Conservation (phyloP, 805 yeast species). For the Candida berthetii region DNA sequence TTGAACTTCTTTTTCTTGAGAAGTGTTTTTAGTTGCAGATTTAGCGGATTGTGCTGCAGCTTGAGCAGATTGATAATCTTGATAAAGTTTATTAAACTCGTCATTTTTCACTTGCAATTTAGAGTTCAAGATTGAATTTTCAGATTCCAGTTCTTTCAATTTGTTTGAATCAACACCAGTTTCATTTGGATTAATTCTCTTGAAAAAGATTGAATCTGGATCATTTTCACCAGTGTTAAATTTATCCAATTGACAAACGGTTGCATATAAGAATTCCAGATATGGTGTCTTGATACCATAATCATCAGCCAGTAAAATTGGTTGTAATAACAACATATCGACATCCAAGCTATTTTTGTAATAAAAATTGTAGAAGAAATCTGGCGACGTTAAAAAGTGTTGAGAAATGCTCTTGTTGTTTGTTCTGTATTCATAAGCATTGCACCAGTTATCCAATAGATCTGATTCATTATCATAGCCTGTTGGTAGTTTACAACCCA, state of each 20-base stretch:
- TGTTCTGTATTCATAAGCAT: conserved; percentile 28
- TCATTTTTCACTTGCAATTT: conserved; percentile 3
- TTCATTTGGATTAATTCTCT: conserved; percentile 11
- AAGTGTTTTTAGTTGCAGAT: background rate
- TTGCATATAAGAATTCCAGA: conserved; percentile 79
- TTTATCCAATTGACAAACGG: conserved; percentile 53
- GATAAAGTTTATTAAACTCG: conserved; percentile 17
- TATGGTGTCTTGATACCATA: conserved; percentile 83
- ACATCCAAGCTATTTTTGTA: conserved; percentile 52
- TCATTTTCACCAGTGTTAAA: conserved; percentile 17
- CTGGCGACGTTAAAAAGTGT: conserved; percentile 41
- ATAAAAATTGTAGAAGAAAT: conserved; percentile 60
- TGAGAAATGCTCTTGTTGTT: conserved; percentile 6
- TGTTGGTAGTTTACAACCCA: conserved; percentile 68
- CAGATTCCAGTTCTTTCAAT: conserved; percentile 1
- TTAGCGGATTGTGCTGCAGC: background rate
- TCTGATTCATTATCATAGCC: conserved; percentile 65
- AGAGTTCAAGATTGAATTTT: conserved; percentile 5
- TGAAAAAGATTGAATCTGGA: conserved; percentile 14
- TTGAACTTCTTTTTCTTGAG: background rate
- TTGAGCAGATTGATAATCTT: conserved; percentile 17
- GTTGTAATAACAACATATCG: conserved; percentile 77
- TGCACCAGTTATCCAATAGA: conserved; percentile 47
- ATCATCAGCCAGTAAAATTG: conserved; percentile 88
- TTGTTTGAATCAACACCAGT: background rate